Evolutionary conservation across 2,329 filamentous ascomycete species (phyloP).

Genomic region (Purpureocillium takamizusanense): DNA sequence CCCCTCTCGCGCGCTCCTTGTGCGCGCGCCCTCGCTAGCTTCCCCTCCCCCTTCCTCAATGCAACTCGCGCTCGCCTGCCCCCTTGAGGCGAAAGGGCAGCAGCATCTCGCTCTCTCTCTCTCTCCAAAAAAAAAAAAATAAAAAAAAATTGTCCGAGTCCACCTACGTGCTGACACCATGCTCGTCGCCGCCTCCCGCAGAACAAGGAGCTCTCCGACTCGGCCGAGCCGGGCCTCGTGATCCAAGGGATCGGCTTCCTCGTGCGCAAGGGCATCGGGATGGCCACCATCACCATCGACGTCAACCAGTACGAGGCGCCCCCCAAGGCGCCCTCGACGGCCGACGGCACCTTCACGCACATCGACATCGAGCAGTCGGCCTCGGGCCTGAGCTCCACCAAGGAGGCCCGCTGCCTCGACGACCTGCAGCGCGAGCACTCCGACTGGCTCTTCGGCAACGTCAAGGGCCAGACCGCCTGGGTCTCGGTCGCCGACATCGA

Average conservation of each 20-base stretch:
- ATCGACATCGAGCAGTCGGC: conserved; percentile 68
- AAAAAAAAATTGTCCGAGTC: too few species aligned
- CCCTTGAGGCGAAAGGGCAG: too few species aligned
- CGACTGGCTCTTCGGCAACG: conserved; percentile 72
- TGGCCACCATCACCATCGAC: conserved; percentile 60
- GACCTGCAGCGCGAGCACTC: conserved; percentile 49
- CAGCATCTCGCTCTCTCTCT: too few species aligned
- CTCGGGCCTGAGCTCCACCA: conserved; percentile 59
- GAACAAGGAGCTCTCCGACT: conserved; percentile 69
- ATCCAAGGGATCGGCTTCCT: conserved; percentile 68
- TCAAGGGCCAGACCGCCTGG: conserved; percentile 52
- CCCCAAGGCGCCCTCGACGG: conserved; percentile 28
- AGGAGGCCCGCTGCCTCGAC: conserved; percentile 47
- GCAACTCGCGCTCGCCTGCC: too few species aligned
- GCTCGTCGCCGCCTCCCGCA: too few species aligned
- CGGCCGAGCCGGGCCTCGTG: conserved; percentile 57
- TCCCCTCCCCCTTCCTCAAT: too few species aligned
- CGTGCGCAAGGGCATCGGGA: conserved; percentile 60
- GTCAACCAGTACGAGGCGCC: conserved; percentile 45
- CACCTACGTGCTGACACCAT: too few species aligned
- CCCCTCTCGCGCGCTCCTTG: too few species aligned
- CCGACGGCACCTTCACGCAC: conserved; percentile 38
- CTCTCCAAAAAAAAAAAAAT: too few species aligned
- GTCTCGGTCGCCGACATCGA: conserved; percentile 35
- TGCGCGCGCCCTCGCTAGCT: too few species aligned